Conservation (phyloP, 169 alveolate species). For the Cryptosporidium andersoni region DNA sequence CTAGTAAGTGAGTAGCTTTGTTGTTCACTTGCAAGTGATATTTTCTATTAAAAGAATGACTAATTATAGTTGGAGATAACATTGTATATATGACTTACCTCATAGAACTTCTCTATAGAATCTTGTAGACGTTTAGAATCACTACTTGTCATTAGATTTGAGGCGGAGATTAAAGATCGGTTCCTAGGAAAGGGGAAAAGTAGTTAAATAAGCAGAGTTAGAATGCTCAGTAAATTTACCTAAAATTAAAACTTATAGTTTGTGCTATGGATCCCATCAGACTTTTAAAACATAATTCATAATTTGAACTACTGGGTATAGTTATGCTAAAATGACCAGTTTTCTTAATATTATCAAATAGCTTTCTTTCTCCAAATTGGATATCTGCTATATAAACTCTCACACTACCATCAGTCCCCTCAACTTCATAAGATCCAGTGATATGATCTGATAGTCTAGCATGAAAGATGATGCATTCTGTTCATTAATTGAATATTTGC, state of each 20-base stretch:
- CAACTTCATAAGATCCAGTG: constrained; percentile 52
- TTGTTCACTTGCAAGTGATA: constrained; percentile 29
- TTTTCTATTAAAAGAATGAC: not conserved
- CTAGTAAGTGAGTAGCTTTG: constrained; percentile 61
- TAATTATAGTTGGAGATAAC: too few species aligned
- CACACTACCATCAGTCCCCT: constrained; percentile 26
- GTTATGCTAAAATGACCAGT: constrained; percentile 37
- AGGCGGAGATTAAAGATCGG: too few species aligned
- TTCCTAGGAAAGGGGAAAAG: too few species aligned
- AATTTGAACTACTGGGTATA: constrained; percentile 1
- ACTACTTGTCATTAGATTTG: constrained; percentile 35
- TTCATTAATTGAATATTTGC: not conserved
- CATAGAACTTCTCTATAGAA: constrained; percentile 63
- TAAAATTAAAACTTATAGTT: constrained; percentile 45
- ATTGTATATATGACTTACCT: not conserved
- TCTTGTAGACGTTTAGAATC: constrained; percentile 24
- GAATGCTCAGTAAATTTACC: constrained; percentile 1
- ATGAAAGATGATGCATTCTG: constrained; percentile 35
- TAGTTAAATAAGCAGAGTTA: not conserved
- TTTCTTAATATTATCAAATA: constrained; percentile 32
- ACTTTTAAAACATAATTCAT: constrained; percentile 40
- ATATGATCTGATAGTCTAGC: constrained; percentile 27
- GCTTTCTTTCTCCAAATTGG: not conserved
- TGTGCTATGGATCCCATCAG: constrained; percentile 44
- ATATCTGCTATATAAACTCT: constrained; percentile 22